Evolutionary conservation across 192 early-diverging fungal genomes (phyloP).

Genomic region (Gigaspora rosea): DNA sequence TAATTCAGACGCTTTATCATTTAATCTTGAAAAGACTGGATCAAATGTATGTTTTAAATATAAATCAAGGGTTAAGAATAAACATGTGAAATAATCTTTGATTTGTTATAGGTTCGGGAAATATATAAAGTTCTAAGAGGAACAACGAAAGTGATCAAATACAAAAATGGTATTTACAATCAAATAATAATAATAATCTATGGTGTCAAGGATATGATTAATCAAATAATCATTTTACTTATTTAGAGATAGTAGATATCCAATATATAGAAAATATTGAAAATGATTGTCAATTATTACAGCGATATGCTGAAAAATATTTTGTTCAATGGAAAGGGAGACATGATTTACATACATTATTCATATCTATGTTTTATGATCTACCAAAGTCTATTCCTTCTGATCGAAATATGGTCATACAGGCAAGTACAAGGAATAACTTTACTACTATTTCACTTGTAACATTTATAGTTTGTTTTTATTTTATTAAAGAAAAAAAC

Average conservation of each 20-base stretch:
- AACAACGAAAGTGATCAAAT: constrained; percentile 14
- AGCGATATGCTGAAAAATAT: neutral
- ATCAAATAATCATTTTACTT: neutral
- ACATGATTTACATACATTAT: neutral
- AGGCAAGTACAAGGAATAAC: neutral
- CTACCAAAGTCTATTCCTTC: constrained; percentile 12
- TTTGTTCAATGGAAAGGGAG: neutral
- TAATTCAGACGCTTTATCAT: neutral
- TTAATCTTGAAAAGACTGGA: neutral
- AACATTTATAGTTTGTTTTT: neutral
- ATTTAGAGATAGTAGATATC: neutral
- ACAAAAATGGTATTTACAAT: neutral
- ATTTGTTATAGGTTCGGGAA: neutral
- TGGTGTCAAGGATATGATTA: neutral
- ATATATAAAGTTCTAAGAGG: neutral
- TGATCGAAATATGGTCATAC: constrained; percentile 4
- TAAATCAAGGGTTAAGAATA: neutral
- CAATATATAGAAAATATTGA: neutral
- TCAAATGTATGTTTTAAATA: neutral
- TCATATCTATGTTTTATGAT: constrained; percentile 4
- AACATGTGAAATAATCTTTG: neutral
- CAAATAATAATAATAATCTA: neutral
- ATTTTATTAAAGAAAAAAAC: too few species aligned
- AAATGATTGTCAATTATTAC: constrained; percentile 8
- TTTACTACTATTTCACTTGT: neutral